phyloP scores from a whole-genome alignment of 2,329 filamentous ascomycete genomes.

The Trichophyton equinum region DNA sequence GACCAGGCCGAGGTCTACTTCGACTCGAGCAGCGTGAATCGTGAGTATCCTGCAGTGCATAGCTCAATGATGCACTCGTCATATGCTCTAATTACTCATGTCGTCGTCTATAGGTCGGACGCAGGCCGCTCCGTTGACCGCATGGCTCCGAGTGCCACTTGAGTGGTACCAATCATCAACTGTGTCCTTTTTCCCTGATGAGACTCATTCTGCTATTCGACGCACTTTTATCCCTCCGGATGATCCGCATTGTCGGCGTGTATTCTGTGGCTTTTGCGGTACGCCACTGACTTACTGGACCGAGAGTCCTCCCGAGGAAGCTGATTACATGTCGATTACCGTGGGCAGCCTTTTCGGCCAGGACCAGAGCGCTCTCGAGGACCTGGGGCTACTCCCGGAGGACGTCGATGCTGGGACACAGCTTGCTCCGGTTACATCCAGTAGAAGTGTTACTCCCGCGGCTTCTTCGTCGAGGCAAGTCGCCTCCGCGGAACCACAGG shows the following conservation, averaged over 20 bases:
- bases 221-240: constrained; percentile 51
- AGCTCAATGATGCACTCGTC: background rate
- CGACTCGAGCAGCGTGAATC: constrained; percentile 54
- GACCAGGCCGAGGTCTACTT: constrained; percentile 59
- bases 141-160: constrained; percentile 73
- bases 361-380: constrained; percentile 60
- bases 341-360: constrained; percentile 62
- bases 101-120: constrained; percentile 40
- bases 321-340: constrained; percentile 67
- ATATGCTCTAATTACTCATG: background rate
- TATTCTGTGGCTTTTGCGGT: constrained; percentile 88
- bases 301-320: constrained; percentile 56
- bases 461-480: constrained; percentile 11
- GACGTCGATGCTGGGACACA: constrained; percentile 19
- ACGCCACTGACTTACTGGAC: constrained; percentile 76
- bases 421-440: background rate
- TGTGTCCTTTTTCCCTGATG: constrained; percentile 64
- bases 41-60: constrained; percentile 42
- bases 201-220: constrained; percentile 54
- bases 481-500: constrained; percentile 12
- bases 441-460: background rate
- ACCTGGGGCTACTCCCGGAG: constrained; percentile 57
- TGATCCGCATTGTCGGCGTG: constrained; percentile 50
- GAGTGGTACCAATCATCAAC: constrained; percentile 68
- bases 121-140: constrained; percentile 59